These are phyloP conservation scores for Cucumis hystrix DNA, from an alignment of 306 rosid genomes.

Conservation along the genomic window DNA sequence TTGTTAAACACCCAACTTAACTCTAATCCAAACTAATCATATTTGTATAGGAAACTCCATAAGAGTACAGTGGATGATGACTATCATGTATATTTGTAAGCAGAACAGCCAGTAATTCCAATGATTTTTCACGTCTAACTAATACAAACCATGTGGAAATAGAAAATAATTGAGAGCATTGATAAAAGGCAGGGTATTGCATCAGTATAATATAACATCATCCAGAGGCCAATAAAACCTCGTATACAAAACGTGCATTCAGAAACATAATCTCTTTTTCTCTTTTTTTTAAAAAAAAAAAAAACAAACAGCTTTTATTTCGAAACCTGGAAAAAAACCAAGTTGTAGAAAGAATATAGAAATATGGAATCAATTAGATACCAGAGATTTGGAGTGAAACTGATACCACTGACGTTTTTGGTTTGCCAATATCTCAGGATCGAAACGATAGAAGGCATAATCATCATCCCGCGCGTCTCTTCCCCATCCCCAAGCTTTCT, in stretches of 20 bases:
- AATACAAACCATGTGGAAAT: neutral
- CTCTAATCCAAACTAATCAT: neutral
- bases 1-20: neutral
- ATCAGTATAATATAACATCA: neutral
- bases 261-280: neutral
- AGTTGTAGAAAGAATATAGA: neutral
- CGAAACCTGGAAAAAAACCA: neutral
- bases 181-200: neutral
- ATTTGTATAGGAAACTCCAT: neutral
- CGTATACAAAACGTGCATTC: neutral
- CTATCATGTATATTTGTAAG: neutral
- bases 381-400: slow-evolving; percentile 74
- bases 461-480: slow-evolving; percentile 24
- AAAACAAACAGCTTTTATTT: neutral
- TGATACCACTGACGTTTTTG: slow-evolving; percentile 98
- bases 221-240: neutral
- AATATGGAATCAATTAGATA: slow-evolving; percentile 17
- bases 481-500: slow-evolving; percentile 69
- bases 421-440: slow-evolving; percentile 83
- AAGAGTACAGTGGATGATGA: neutral
- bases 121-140: neutral
- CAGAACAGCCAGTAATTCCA: neutral
- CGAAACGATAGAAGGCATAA: slow-evolving; percentile 19
- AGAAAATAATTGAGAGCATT: neutral
- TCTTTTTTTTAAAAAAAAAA: neutral